Percentiles rank a stretch among this genome's conserved stretches.
These are phyloP conservation scores for Claviceps sp. DNA, from an alignment of 2,329 filamentous ascomycete genomes.

Conservation along the genomic window DNA sequence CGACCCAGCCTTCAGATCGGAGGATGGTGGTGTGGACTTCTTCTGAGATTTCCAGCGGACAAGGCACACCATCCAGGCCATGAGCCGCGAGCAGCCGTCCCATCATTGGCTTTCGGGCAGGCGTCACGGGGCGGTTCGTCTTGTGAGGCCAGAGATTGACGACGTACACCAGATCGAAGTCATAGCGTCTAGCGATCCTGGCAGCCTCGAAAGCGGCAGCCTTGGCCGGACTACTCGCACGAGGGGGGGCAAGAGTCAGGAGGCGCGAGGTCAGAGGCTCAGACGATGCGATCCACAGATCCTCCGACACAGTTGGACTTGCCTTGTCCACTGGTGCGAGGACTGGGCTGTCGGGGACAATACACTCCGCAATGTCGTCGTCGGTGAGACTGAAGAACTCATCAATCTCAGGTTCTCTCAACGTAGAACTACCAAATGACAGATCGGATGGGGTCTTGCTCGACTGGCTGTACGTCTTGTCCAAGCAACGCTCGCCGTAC, in stretches of 20 bases:
- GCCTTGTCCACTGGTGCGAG: constrained; percentile 4
- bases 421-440: constrained; percentile 21
- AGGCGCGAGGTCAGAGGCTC: constrained; percentile 18
- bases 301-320: constrained; percentile 9
- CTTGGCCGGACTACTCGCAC: constrained; percentile 28
- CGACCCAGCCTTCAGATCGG: constrained; percentile 36
- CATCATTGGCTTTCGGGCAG: constrained; percentile 19
- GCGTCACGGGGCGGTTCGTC: neutral
- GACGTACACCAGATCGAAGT: constrained; percentile 46
- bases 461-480: constrained; percentile 17
- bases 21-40: constrained; percentile 37
- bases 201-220: constrained; percentile 41
- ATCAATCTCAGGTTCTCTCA: constrained; percentile 37
- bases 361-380: constrained; percentile 41
- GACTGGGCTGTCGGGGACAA: constrained; percentile 10
- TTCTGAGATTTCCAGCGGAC: constrained; percentile 38
- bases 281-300: constrained; percentile 11
- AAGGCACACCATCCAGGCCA: constrained; percentile 35
- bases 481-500: constrained; percentile 13
- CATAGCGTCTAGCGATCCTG: constrained; percentile 40
- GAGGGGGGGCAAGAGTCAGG: constrained; percentile 31
- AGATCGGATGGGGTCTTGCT: constrained; percentile 17
- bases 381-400: constrained; percentile 43
- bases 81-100: constrained; percentile 42
- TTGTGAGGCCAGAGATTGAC: constrained; percentile 41